phyloP scores from a whole-genome alignment of 495 filamentous ascomycete genomes.

The Daldinia decipiens region DNA sequence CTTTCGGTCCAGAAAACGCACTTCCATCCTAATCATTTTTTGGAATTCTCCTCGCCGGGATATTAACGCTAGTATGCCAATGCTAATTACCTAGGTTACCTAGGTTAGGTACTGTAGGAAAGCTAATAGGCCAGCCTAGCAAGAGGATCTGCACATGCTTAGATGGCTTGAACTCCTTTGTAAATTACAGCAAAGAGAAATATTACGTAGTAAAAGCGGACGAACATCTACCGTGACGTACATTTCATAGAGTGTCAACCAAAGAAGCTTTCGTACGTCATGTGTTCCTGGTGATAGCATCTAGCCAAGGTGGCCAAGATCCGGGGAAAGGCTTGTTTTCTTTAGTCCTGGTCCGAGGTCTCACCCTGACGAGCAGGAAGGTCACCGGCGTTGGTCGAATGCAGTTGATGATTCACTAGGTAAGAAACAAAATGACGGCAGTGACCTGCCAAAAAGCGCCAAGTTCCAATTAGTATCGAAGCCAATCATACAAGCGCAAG shows the following conservation, averaged over 20 bases:
- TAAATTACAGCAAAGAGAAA: constrained; percentile 1
- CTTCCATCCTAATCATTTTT: background rate
- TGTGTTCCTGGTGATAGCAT: constrained; percentile 13
- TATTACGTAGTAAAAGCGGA: background rate
- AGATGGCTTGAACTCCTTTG: background rate
- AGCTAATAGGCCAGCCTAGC: constrained; percentile 2
- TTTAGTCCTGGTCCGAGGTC: constrained; percentile 25
- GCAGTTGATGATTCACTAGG: constrained; percentile 21
- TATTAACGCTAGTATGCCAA: constrained; percentile 17
- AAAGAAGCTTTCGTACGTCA: constrained; percentile 25
- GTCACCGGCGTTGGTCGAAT: background rate
- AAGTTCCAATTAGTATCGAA: constrained; percentile 26
- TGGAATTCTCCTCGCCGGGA: constrained; percentile 15
- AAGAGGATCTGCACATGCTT: constrained; percentile 16
- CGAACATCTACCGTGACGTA: constrained; percentile 15
- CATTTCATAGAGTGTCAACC: background rate
- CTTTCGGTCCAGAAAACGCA: constrained; percentile 16
- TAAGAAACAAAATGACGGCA: constrained; percentile 16
- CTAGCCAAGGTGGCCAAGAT: constrained; percentile 38
- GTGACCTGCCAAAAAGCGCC: constrained; percentile 42
- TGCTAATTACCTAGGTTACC: background rate
- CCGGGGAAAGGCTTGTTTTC: constrained; percentile 45
- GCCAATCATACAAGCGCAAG: background rate
- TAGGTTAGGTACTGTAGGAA: background rate
- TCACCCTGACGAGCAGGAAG: constrained; percentile 19